A percentile compares a stretch with the other conserved stretches of the same genome.
Evolutionary conservation across 129 eudicot species (phyloP).

Genomic region (Centaurea solstitialis): DNA sequence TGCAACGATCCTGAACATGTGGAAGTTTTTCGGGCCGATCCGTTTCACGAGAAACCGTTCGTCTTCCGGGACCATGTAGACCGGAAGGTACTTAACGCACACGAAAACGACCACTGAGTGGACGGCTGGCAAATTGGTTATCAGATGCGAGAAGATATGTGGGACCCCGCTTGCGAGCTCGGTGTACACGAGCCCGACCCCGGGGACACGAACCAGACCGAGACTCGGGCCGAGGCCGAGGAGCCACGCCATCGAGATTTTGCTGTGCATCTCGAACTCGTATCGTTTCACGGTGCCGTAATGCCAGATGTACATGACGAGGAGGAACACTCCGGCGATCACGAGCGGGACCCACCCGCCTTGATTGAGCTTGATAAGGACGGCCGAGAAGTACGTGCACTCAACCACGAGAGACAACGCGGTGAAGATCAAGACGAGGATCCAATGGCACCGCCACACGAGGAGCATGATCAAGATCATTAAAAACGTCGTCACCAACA

Average conservation of each 20-base stretch:
- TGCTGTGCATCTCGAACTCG: constrained; percentile 82
- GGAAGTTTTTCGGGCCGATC: constrained; percentile 76
- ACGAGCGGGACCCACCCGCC: constrained; percentile 96
- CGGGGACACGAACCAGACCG: constrained; percentile 82
- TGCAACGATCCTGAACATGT: constrained; percentile 85
- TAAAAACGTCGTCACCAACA: constrained; percentile 76
- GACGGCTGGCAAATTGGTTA: constrained; percentile 81
- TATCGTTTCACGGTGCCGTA: constrained; percentile 81
- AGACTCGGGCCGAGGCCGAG: constrained; percentile 81
- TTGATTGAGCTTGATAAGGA: constrained; percentile 65
- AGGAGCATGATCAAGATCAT: constrained; percentile 69
- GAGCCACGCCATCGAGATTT: constrained; percentile 77
- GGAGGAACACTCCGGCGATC: constrained; percentile 67
- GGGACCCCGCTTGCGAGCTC: constrained; percentile 92
- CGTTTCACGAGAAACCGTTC: constrained; percentile 76
- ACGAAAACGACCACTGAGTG: constrained; percentile 76
- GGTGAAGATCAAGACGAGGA: constrained; percentile 58
- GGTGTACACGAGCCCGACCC: constrained; percentile 79
- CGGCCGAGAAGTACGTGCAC: constrained; percentile 73
- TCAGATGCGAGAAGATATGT: constrained; percentile 73
- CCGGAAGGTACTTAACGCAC: constrained; percentile 81
- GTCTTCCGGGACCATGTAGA: constrained; percentile 69
- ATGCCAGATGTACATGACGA: constrained; percentile 85
- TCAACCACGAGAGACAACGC: constrained; percentile 59
- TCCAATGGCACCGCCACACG: constrained; percentile 93